Conservation (phyloP, 257 asterid species). For the Echites panduratus region DNA sequence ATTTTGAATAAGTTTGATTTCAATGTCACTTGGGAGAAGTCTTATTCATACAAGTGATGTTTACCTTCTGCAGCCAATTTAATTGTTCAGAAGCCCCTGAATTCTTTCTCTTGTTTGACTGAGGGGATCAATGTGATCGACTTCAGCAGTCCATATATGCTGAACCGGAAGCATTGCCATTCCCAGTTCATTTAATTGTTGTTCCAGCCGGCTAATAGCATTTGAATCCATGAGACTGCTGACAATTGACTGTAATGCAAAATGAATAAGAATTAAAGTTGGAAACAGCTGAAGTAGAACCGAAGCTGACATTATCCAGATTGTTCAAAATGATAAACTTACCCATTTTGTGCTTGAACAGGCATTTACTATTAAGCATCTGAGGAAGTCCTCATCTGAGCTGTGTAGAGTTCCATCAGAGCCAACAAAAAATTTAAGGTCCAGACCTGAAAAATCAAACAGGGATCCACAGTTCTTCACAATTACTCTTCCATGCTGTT, state of each 20-base stretch:
- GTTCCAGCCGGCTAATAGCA: conserved; percentile 26
- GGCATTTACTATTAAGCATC: conserved; percentile 2
- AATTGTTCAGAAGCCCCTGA: conserved; percentile 31
- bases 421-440: conserved; percentile 36
- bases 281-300: neutral
- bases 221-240: conserved; percentile 48
- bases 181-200: conserved; percentile 31
- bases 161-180: conserved; percentile 41
- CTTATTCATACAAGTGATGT: neutral
- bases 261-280: neutral
- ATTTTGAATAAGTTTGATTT: no score
- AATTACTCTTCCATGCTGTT: conserved; percentile 40
- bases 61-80: conserved; percentile 7
- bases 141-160: conserved; percentile 52
- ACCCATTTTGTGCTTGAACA: conserved; percentile 1
- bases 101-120: conserved; percentile 49
- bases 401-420: neutral
- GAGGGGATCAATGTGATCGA: conserved; percentile 43
- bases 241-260: conserved; percentile 17
- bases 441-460: conserved; percentile 46
- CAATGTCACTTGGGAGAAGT: no score
- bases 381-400: conserved; percentile 10
- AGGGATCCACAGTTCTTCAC: conserved; percentile 51
- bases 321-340: neutral
- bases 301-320: neutral